Base-by-base conservation (phyloP, 2,329 filamentous ascomycete genomes). In the Penicillium crustosum region DNA sequence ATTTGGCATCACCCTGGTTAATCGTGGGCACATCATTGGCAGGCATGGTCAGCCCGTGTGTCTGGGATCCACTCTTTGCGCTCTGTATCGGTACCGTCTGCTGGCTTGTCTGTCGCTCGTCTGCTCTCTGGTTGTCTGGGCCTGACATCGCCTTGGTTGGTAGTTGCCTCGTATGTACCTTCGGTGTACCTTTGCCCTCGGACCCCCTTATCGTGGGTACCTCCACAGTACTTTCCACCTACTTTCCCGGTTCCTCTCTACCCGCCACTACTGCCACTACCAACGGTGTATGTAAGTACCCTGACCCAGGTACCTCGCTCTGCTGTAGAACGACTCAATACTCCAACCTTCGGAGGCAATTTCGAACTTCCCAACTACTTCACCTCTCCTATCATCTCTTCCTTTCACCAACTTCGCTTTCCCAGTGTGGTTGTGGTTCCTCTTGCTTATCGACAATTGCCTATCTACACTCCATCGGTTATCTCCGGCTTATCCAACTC, bases 391-490 rank as follows among this genome's bases (percentile, higher is more conserved):
- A 13, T 35, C 44, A 51, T 39, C 27, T 39, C 53, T 36, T 52
- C 42, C 39, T 44, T 31, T 45, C 36, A 45, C 49, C 31, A 55
- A 48, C 38, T 50, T 55, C 45, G 35, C 41, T 33, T 38, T 31
- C 31, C 39, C 44, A 23, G 36, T 53, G 47, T 41, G 15, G 35
- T 55, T 43, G 23, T 48, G 52, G 52, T 45, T 27, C 56, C 31
- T 57, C 31, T 47, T 49, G 41, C 44, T 45, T 58, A 58, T 58
- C 49, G 19, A 53, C 50, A 53, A 39, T 45, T 55, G 55, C 64
- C 59, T 67, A 68, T 67, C 64, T 62, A 55, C 64, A 68, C 68
- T 71, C 44, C 55, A 55, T 68, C 69, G 67, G 67, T 65, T 70
- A 67, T 69, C 66, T 69, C 66, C 67, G 66, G 67, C 61, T 61